Conservation (phyloP, 306 rosid genomes). For the Vigna mungo region DNA sequence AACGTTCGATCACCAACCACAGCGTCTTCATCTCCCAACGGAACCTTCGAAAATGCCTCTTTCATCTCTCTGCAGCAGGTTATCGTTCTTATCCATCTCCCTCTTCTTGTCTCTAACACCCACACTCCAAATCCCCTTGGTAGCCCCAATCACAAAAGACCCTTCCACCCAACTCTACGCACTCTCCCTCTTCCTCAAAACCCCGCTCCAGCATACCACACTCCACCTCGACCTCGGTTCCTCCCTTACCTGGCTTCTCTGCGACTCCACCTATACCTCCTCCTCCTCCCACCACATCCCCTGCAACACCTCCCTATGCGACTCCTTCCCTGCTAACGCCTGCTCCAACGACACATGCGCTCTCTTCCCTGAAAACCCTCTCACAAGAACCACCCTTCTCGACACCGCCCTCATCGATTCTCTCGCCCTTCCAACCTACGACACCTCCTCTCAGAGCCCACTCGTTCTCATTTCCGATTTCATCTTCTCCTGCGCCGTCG, state of each 20-base stretch:
- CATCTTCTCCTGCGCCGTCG: conserved; percentile 47
- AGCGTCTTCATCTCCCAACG: neutral
- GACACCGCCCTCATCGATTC: conserved; percentile 45
- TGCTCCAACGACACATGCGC: conserved; percentile 39
- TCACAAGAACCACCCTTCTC: conserved; percentile 41
- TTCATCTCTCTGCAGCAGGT: neutral
- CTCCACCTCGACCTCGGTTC: conserved; percentile 56
- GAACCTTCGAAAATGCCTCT: neutral
- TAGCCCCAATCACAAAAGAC: conserved; percentile 54
- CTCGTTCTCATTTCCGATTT: conserved; percentile 36
- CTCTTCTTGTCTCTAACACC: neutral
- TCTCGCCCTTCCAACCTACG: conserved; percentile 46
- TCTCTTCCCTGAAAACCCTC: conserved; percentile 58
- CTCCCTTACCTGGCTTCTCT: conserved; percentile 60
- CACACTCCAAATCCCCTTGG: conserved; percentile 39
- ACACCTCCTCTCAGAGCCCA: conserved; percentile 33
- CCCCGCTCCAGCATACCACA: conserved; percentile 46
- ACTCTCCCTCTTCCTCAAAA: conserved; percentile 47
- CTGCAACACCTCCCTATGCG: conserved; percentile 49
- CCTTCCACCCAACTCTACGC: conserved; percentile 45
- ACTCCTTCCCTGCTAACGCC: conserved; percentile 19
- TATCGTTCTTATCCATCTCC: neutral
- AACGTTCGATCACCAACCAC: neutral
- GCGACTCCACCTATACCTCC: conserved; percentile 41
- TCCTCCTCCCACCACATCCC: conserved; percentile 42